Evolutionary conservation across 2,329 filamentous ascomycete species (phyloP).

Genomic region (Xylaria polymorpha): DNA sequence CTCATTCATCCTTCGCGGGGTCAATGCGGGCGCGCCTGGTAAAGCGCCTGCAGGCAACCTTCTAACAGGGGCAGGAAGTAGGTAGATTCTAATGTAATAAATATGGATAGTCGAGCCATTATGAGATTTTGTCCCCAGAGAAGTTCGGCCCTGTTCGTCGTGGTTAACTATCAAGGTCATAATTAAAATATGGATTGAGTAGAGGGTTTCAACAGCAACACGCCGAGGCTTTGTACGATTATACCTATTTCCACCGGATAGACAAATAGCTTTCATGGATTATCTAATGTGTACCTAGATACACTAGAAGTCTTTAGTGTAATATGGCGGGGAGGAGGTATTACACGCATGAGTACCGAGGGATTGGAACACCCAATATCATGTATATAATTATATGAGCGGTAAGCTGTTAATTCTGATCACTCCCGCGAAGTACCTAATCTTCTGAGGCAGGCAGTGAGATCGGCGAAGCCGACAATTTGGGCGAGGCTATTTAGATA

Average conservation of each 20-base stretch:
- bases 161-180: background rate
- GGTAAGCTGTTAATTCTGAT: no score
- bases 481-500: no score
- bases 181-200: background rate
- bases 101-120: background rate
- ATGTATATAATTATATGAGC: no score
- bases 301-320: background rate
- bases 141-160: background rate
- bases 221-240: background rate
- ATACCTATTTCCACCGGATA: background rate
- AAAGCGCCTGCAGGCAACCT: background rate
- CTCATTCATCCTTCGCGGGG: background rate
- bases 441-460: no score
- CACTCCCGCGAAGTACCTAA: no score
- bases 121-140: background rate
- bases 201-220: background rate
- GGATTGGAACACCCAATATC: no score
- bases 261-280: background rate
- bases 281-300: background rate
- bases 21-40: background rate
- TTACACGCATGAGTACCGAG: no score
- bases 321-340: background rate
- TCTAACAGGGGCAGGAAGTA: background rate
- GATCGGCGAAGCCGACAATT: no score
- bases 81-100: background rate